A percentile compares a stretch with the other conserved stretches of the same genome.
Conservation (phyloP, 805 yeast genomes). For the Myxozyma sirexii region DNA sequence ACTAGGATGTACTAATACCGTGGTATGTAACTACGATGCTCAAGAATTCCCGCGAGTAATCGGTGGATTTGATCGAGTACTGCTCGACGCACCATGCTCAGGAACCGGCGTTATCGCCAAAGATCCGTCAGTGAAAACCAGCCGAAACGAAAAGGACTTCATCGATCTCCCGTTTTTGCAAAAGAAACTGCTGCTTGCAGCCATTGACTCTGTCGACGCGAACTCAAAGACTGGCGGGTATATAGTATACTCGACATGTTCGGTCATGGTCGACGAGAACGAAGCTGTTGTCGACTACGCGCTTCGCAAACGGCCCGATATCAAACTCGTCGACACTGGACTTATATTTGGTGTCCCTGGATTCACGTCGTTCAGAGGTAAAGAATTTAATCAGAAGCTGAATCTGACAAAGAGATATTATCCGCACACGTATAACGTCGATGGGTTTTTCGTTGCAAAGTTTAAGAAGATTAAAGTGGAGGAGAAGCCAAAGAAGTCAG, state of each 20-base stretch:
- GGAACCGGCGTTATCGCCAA: conserved; percentile 99
- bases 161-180: conserved; percentile 96
- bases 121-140: conserved; percentile 90
- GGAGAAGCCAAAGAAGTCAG: conserved; percentile 9
- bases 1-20: conserved; percentile 92
- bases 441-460: conserved; percentile 97
- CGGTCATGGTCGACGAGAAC: conserved; percentile 97
- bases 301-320: conserved; percentile 92
- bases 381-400: conserved; percentile 76
- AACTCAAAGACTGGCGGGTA: conserved; percentile 88
- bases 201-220: conserved; percentile 97
- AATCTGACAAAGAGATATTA: conserved; percentile 90
- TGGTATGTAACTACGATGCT: conserved; percentile 97
- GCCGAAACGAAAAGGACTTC: conserved; percentile 94
- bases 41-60: conserved; percentile 97
- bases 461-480: conserved; percentile 64
- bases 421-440: conserved; percentile 98
- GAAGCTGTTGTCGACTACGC: conserved; percentile 99
- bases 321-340: conserved; percentile 88
- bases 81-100: conserved; percentile 98
- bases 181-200: conserved; percentile 88
- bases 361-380: conserved; percentile 90
- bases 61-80: conserved; percentile 95
- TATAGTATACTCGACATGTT: conserved; percentile 96
- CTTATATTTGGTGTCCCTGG: conserved; percentile 95